A percentile compares a stretch with the other conserved stretches of the same genome.
These are phyloP conservation scores for Trichoderma cornu-damae DNA, from an alignment of 2,329 filamentous ascomycete genomes.

Conservation along the genomic window DNA sequence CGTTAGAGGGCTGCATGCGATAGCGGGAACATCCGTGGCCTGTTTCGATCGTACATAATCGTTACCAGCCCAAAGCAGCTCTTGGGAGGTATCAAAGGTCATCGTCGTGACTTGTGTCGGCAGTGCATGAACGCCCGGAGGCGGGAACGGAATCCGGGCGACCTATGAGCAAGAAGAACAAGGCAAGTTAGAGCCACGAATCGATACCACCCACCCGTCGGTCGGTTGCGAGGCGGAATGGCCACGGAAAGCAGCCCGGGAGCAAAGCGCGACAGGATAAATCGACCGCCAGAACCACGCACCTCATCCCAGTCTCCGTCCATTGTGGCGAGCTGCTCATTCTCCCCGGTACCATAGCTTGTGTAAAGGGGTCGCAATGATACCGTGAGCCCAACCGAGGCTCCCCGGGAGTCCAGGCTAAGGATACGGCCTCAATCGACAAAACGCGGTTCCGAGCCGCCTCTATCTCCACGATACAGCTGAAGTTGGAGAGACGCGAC, in stretches of 20 bases:
- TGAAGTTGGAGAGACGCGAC: slow-evolving; percentile 12
- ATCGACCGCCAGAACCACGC: slow-evolving; percentile 26
- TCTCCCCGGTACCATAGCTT: slow-evolving; percentile 34
- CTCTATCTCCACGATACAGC: not conserved
- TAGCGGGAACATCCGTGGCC: not conserved
- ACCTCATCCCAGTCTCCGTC: slow-evolving; percentile 66
- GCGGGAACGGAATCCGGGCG: slow-evolving; percentile 74
- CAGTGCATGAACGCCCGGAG: slow-evolving; percentile 64
- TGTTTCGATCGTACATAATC: slow-evolving; percentile 64
- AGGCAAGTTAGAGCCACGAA: slow-evolving; percentile 16
- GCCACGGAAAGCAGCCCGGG: not conserved
- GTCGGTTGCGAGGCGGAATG: not conserved
- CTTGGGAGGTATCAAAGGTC: slow-evolving; percentile 83
- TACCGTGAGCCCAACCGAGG: slow-evolving; percentile 14
- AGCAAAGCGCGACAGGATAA: not conserved
- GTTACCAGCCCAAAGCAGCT: slow-evolving; percentile 90
- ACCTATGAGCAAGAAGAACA: slow-evolving; percentile 52
- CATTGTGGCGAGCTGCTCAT: slow-evolving; percentile 46
- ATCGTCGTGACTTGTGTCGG: slow-evolving; percentile 71
- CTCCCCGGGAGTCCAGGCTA: slow-evolving; percentile 17
- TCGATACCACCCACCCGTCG: not conserved
- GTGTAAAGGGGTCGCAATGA: slow-evolving; percentile 14
- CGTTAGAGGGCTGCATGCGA: slow-evolving; percentile 24
- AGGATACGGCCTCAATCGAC: slow-evolving; percentile 4
- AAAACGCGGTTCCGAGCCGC: not conserved